These are phyloP conservation scores for Suillus weaverae DNA, from an alignment of 768 basidiomycete species.

Conservation along the genomic window DNA sequence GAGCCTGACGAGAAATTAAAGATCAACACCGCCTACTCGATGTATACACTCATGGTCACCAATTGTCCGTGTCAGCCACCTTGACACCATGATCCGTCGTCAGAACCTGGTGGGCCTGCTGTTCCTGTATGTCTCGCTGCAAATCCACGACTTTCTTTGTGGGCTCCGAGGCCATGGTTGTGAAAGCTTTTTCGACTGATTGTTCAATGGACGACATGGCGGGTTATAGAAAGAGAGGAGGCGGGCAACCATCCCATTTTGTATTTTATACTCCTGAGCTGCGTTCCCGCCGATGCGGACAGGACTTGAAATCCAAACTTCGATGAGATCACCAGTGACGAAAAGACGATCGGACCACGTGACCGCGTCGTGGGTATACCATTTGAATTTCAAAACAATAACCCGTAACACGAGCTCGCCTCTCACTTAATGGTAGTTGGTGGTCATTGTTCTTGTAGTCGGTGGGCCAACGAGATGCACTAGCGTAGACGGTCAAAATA, in stretches of 20 bases:
- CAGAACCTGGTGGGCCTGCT: constrained; percentile 24
- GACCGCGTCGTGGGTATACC: neutral
- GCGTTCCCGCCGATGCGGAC: constrained; percentile 13
- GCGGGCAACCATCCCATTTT: neutral
- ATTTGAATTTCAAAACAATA: neutral
- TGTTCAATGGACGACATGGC: constrained; percentile 19
- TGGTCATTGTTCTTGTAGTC: neutral
- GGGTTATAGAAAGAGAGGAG: neutral
- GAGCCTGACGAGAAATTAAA: constrained; percentile 43
- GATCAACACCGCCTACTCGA: constrained; percentile 9
- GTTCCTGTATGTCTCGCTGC: constrained; percentile 26
- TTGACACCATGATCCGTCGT: constrained; percentile 66
- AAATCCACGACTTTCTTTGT: constrained; percentile 25
- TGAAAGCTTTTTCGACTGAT: constrained; percentile 17
- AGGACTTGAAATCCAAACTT: neutral
- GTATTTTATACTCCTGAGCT: neutral
- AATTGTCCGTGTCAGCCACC: constrained; percentile 63
- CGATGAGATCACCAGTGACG: constrained; percentile 18
- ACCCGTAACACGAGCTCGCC: neutral
- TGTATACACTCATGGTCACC: constrained; percentile 36
- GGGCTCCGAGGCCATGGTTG: neutral
- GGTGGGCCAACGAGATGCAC: neutral
- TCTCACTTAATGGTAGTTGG: neutral
- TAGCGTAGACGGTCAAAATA: neutral
- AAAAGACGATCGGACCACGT: constrained; percentile 14